These are phyloP conservation scores for Cymodocea nodosa DNA, from an alignment of 116 monocot genomes.

Conservation along the genomic window DNA sequence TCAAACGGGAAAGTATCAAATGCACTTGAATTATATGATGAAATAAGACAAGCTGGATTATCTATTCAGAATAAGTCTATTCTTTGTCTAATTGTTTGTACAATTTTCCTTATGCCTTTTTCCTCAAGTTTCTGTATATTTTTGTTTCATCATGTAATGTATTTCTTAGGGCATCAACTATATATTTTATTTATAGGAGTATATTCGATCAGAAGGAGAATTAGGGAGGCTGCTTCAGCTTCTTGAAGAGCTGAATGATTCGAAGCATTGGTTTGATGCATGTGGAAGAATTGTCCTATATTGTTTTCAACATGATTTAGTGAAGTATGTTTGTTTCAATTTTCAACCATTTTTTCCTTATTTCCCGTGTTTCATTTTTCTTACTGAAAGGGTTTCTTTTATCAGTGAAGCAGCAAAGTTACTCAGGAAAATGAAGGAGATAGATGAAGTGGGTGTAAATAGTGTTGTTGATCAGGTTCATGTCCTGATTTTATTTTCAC, in stretches of 20 bases:
- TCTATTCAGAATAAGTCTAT: conserved; percentile 54
- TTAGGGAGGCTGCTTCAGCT: conserved; percentile 56
- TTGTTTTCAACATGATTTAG: conserved; percentile 46
- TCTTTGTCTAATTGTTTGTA: conserved; percentile 38
- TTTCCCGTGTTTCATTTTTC: conserved; percentile 2
- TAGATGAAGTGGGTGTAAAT: conserved; percentile 38
- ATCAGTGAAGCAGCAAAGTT: conserved; percentile 58
- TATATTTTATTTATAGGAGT: conserved; percentile 35
- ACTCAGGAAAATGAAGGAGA: conserved; percentile 54
- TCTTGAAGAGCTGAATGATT: conserved; percentile 51
- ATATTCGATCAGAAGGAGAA: conserved; percentile 49
- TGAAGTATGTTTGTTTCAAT: conserved; percentile 2
- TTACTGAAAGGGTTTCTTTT: not conserved
- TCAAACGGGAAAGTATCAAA: conserved; percentile 59
- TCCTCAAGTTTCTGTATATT: not conserved
- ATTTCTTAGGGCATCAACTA: not conserved
- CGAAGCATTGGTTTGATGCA: conserved; percentile 70
- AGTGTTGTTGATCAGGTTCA: conserved; percentile 78
- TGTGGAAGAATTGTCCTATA: conserved; percentile 67
- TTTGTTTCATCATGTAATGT: not conserved
- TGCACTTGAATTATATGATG: conserved; percentile 61
- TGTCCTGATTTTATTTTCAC: not conserved
- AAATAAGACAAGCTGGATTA: conserved; percentile 55
- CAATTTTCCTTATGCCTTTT: not conserved
- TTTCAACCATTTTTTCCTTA: not conserved